Evolutionary conservation across 31 red algal species (phyloP).

Genomic region (Porphyra umbilicalis): DNA sequence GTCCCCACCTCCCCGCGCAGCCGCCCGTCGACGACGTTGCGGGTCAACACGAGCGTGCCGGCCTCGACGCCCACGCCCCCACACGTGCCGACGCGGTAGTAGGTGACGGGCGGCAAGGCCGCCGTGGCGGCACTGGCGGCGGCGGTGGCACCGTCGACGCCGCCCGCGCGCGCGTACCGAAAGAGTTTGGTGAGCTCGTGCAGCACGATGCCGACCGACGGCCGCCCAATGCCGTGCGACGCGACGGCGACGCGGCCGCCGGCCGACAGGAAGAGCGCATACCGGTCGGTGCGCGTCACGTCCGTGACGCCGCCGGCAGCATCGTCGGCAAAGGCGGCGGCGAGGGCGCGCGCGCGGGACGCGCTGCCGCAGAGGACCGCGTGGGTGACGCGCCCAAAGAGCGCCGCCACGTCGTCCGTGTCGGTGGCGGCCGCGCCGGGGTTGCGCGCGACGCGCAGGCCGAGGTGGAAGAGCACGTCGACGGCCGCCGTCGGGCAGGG

Average conservation of each 20-base stretch:
- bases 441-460: neutral
- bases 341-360: neutral
- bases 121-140: neutral
- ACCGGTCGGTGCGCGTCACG: slow-evolving; percentile 18
- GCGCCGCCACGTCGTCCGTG: neutral
- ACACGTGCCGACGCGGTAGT: slow-evolving; percentile 12
- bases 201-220: slow-evolving; percentile 15
- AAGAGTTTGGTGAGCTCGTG: slow-evolving; percentile 13
- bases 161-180: neutral
- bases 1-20: neutral
- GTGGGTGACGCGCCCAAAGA: neutral
- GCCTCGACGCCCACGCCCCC: slow-evolving; percentile 15
- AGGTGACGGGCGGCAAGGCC: neutral
- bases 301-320: neutral
- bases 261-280: slow-evolving; percentile 1
- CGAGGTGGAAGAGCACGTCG: slow-evolving; percentile 14
- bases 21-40: neutral
- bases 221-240: slow-evolving; percentile 19
- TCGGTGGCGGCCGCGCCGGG: neutral
- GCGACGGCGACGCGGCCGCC: slow-evolving; percentile 9
- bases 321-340: neutral
- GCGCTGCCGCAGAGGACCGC: slow-evolving; percentile 8
- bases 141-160: neutral
- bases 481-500: neutral
- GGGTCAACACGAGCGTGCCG: slow-evolving; percentile 15